Evolutionary conservation across 1,139 yeast genomes (phyloP).

Genomic region (Wickerhamiella infanticola): DNA sequence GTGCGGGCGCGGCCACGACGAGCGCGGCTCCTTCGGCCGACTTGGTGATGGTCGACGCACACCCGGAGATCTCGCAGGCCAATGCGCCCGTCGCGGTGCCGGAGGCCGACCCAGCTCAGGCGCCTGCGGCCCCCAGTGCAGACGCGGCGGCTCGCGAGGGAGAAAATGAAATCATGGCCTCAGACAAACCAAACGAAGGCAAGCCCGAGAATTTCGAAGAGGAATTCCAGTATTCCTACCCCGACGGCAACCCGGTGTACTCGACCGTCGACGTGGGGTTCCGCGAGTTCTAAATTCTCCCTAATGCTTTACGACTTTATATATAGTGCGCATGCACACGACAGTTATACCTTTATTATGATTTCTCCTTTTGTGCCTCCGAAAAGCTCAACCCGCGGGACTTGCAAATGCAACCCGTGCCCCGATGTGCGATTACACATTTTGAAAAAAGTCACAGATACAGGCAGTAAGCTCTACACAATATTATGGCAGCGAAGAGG

Average conservation of each 20-base stretch:
- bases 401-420: no score
- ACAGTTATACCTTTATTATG: no score
- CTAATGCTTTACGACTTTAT: no score
- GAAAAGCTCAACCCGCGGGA: no score
- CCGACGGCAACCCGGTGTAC: background rate
- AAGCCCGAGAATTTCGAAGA: background rate
- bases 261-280: background rate
- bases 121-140: background rate
- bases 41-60: background rate
- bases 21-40: background rate
- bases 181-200: background rate
- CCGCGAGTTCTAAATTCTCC: background rate
- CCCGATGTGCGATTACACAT: no score
- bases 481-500: background rate
- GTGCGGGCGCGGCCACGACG: background rate
- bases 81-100: background rate
- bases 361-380: no score
- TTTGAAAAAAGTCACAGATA: no score
- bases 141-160: background rate
- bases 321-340: no score
- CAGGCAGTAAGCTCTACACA: no score
- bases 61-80: background rate
- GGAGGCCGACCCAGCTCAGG: background rate
- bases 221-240: background rate
- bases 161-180: background rate